Percentiles rank a stretch among this genome's conserved stretches.
Evolutionary conservation across 768 basidiomycete species (phyloP).

Genomic region (Auriculariales sp.): DNA sequence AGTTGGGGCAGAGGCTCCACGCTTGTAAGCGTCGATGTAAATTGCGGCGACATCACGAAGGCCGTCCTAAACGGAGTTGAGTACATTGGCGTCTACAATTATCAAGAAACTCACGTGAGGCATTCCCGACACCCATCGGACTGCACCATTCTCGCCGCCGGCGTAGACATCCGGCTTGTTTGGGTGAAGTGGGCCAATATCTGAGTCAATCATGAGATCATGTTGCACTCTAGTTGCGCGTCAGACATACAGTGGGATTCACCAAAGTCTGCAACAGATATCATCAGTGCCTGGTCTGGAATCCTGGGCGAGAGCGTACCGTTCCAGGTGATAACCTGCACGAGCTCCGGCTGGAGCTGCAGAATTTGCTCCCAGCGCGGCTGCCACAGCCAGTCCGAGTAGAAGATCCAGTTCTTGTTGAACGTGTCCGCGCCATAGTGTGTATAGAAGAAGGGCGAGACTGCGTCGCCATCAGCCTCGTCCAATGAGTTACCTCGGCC

Average conservation of each 20-base stretch:
- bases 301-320: slow-evolving; percentile 6
- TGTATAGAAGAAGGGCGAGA: slow-evolving; percentile 67
- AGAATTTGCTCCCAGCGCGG: slow-evolving; percentile 53
- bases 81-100: background rate
- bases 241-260: slow-evolving; percentile 42
- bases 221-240: background rate
- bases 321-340: slow-evolving; percentile 58
- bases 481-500: background rate
- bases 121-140: background rate
- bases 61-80: background rate
- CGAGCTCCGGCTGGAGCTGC: slow-evolving; percentile 23
- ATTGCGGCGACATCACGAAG: background rate
- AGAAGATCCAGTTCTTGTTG: slow-evolving; percentile 33
- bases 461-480: slow-evolving; percentile 8
- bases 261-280: slow-evolving; percentile 34
- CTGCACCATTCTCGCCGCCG: background rate
- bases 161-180: background rate
- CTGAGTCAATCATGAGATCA: background rate
- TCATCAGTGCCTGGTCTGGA: background rate
- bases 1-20: background rate
- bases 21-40: background rate
- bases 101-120: background rate
- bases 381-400: slow-evolving; percentile 36
- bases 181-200: slow-evolving; percentile 37
- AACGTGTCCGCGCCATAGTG: slow-evolving; percentile 42